A percentile compares a stretch with the other conserved stretches of the same genome.
Conservation (phyloP, 2,329 filamentous ascomycete species). For the Polytolypa hystricis region DNA sequence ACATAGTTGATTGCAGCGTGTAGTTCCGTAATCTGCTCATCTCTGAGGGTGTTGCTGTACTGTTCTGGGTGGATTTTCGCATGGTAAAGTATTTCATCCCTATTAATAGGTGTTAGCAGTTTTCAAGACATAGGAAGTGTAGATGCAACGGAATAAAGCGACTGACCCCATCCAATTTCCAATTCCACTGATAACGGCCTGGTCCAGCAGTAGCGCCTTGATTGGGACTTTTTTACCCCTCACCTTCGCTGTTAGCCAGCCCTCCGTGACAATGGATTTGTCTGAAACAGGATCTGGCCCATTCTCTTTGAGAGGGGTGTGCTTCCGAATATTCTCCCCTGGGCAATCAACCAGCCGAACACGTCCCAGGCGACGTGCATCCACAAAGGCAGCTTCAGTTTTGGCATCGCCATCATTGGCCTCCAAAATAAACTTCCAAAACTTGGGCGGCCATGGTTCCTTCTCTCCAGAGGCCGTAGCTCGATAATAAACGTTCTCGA, state of each 20-base stretch:
- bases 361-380: conserved; percentile 66
- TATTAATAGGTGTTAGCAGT: conserved; percentile 13
- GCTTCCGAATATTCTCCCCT: conserved; percentile 61
- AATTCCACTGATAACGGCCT: conserved; percentile 79
- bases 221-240: conserved; percentile 69
- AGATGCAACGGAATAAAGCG: no score
- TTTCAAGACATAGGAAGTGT: conserved; percentile 4
- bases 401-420: conserved; percentile 49
- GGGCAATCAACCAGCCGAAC: conserved; percentile 74
- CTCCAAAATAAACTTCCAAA: conserved; percentile 73
- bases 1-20: conserved; percentile 66
- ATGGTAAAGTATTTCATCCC: conserved; percentile 84
- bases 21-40: conserved; percentile 59
- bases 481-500: conserved; percentile 71
- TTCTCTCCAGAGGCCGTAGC: conserved; percentile 43
- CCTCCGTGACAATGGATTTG: conserved; percentile 60
- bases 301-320: conserved; percentile 76
- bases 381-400: conserved; percentile 67
- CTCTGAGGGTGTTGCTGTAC: conserved; percentile 70
- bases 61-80: conserved; percentile 85
- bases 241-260: conserved; percentile 64
- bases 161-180: conserved; percentile 84
- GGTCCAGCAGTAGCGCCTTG: conserved; percentile 80
- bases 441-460: conserved; percentile 75
- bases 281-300: conserved; percentile 88